phyloP scores from a whole-genome alignment of 768 basidiomycete genomes.

The Pleurotus pulmonarius region DNA sequence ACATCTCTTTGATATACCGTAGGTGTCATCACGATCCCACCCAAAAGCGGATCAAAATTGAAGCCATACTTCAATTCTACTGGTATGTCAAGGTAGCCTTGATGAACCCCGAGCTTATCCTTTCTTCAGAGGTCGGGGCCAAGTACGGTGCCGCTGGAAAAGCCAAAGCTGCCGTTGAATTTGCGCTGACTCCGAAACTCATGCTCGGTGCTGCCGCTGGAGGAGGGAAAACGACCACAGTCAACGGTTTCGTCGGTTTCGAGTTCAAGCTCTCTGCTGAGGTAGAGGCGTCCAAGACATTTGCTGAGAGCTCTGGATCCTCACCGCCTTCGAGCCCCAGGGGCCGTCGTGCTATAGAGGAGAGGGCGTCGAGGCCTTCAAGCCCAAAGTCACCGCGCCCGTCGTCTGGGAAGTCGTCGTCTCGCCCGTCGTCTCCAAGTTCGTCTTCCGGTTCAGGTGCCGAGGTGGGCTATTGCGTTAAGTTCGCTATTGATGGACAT shows the following conservation, averaged over 20 bases:
- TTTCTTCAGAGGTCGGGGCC: neutral
- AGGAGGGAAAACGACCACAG: neutral
- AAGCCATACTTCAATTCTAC: neutral
- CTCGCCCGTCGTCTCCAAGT: neutral
- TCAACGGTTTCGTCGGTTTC: neutral
- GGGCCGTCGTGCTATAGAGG: neutral
- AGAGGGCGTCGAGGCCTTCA: neutral
- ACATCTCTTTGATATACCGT: no score
- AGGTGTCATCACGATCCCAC: neutral
- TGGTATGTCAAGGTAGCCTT: neutral
- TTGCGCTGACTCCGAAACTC: constrained; percentile 1
- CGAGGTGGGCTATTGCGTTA: neutral
- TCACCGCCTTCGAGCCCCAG: neutral
- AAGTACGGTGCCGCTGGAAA: neutral
- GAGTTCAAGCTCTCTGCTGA: neutral
- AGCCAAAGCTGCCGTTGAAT: neutral
- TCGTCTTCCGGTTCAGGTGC: neutral
- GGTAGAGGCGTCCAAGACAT: neutral
- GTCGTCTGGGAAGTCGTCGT: neutral
- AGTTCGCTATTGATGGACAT: constrained; percentile 1
- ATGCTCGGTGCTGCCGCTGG: neutral
- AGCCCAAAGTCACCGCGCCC: neutral
- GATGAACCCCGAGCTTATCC: neutral
- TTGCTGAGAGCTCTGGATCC: neutral
- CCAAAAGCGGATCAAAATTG: neutral